A percentile compares a stretch with the other conserved stretches of the same genome.
Evolutionary conservation across 2,329 filamentous ascomycete species (phyloP).

Genomic region (Catunica adiposa): DNA sequence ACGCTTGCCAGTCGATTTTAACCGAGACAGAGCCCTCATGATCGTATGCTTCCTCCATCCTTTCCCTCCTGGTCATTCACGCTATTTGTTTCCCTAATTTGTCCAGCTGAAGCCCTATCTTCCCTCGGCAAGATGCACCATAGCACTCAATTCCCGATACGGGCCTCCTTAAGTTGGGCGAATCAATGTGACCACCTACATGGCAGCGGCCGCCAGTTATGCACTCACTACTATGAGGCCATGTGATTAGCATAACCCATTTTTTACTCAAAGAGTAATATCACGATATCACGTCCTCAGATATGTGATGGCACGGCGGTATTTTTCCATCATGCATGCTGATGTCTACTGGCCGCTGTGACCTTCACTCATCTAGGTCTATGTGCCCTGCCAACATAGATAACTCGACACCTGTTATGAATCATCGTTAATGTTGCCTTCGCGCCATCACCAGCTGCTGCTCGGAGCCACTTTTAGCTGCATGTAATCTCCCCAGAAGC

Average conservation of each 20-base stretch:
- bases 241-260: no score
- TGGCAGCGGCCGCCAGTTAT: not conserved
- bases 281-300: no score
- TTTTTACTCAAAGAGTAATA: no score
- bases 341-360: no score
- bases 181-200: not conserved
- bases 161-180: not conserved
- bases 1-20: no score
- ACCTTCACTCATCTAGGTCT: no score
- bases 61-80: conserved; percentile 2
- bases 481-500: not conserved
- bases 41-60: not conserved
- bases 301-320: no score
- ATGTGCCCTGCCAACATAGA: no score
- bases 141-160: not conserved
- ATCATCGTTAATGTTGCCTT: no score
- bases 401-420: no score
- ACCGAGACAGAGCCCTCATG: not conserved
- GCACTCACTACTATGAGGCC: not conserved
- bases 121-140: not conserved
- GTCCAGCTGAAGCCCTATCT: not conserved
- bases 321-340: no score
- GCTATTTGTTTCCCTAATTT: not conserved
- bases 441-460: not conserved
- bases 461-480: not conserved